Percentiles rank a stretch among this genome's conserved stretches.
phyloP scores from a whole-genome alignment of 2,329 filamentous ascomycete species.

The Cladophialophora exuberans region DNA sequence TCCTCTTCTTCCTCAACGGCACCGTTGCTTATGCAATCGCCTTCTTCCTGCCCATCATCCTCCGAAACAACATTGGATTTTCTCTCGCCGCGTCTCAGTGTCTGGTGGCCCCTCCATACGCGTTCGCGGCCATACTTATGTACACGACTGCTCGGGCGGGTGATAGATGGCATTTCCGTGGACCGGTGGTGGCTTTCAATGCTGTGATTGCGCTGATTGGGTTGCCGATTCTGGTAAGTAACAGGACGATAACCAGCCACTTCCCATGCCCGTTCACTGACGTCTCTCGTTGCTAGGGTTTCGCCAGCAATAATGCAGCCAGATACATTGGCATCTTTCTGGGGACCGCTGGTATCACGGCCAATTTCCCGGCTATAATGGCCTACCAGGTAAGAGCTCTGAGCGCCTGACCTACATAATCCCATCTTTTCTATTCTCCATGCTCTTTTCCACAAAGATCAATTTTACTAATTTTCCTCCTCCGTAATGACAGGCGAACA shows the following conservation, averaged over 20 bases:
- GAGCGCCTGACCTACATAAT: too few species aligned
- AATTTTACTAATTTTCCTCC: not conserved
- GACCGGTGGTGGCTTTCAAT: constrained; percentile 68
- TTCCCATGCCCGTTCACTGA: constrained; percentile 71
- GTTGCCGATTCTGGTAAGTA: not conserved
- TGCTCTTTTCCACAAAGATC: too few species aligned
- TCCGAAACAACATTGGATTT: constrained; percentile 66
- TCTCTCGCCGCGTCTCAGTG: constrained; percentile 67
- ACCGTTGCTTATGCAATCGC: constrained; percentile 76
- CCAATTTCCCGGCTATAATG: too few species aligned
- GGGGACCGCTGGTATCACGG: too few species aligned
- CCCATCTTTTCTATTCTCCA: too few species aligned
- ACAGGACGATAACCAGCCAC: not conserved
- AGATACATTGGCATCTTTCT: too few species aligned
- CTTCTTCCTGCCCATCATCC: constrained; percentile 78
- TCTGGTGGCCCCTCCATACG: constrained; percentile 71
- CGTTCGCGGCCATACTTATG: constrained; percentile 64
- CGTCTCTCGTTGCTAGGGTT: too few species aligned
- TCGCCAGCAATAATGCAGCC: not conserved
- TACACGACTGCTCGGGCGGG: constrained; percentile 63
- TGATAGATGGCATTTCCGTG: constrained; percentile 69
- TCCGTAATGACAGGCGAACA: constrained; percentile 43
- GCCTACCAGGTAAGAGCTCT: too few species aligned
- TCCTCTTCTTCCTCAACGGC: constrained; percentile 59
- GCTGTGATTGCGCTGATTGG: constrained; percentile 51